Percentiles rank a stretch among this genome's conserved stretches.
Evolutionary conservation across 805 yeast species (phyloP).

Genomic region (Lachancea dasiensis): DNA sequence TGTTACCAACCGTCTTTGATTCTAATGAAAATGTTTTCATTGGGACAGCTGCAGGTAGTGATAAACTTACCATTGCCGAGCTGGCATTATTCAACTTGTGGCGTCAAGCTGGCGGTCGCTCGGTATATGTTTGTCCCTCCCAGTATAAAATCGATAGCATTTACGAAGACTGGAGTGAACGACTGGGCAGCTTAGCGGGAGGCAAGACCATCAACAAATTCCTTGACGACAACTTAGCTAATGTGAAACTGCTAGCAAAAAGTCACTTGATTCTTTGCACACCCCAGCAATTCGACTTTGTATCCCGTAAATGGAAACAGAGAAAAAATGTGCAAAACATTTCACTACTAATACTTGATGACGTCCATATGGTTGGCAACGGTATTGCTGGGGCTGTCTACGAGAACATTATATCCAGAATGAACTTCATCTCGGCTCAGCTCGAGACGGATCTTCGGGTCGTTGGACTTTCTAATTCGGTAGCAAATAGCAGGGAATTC

Average conservation of each 20-base stretch:
- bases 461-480: conserved; percentile 62
- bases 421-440: conserved; percentile 64
- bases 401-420: conserved; percentile 65
- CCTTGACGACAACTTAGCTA: conserved; percentile 45
- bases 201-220: conserved; percentile 55
- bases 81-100: conserved; percentile 68
- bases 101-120: conserved; percentile 63
- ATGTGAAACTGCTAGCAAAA: conserved; percentile 48
- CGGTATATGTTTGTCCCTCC: conserved; percentile 63
- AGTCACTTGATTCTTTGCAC: conserved; percentile 72
- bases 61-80: conserved; percentile 67
- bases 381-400: conserved; percentile 55
- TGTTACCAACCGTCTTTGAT: conserved; percentile 52
- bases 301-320: conserved; percentile 80
- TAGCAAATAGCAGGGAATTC: conserved; percentile 70
- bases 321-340: conserved; percentile 63
- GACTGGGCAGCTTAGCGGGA: conserved; percentile 44
- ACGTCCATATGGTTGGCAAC: conserved; percentile 58
- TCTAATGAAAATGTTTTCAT: conserved; percentile 55
- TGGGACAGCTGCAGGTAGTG: conserved; percentile 72
- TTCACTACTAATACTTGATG: conserved; percentile 67
- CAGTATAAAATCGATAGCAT: conserved; percentile 49
- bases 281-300: conserved; percentile 66
- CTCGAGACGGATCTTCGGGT: conserved; percentile 53
- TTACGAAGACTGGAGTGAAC: conserved; percentile 46